These are phyloP conservation scores for Acidiella bohemica DNA, from an alignment of 495 filamentous ascomycete genomes.

Conservation along the genomic window DNA sequence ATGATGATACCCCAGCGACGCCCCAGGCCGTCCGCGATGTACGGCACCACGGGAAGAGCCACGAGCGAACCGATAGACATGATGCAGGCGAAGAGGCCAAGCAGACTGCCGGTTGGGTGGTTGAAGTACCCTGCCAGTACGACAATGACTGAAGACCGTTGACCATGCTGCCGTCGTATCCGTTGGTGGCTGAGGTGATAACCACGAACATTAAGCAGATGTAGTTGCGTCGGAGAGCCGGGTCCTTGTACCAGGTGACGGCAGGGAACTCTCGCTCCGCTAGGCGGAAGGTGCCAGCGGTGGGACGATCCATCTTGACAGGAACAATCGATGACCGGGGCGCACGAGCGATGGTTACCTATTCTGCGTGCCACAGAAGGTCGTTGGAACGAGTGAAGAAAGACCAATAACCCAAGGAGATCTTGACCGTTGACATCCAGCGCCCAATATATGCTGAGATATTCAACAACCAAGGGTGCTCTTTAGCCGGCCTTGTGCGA, in stretches of 20 bases:
- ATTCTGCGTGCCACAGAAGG: no score
- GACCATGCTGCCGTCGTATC: conserved; percentile 45
- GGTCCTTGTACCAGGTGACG: conserved; percentile 46
- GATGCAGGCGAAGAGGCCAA: conserved; percentile 42
- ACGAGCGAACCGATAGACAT: conserved; percentile 61
- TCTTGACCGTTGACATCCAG: no score
- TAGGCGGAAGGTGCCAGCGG: conserved; percentile 21
- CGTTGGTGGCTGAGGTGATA: conserved; percentile 49
- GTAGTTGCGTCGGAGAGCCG: conserved; percentile 47
- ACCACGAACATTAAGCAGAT: conserved; percentile 41
- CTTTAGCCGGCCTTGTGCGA: no score
- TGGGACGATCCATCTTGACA: conserved; percentile 13
- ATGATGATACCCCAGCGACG: conserved; percentile 38
- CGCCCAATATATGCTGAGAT: no score
- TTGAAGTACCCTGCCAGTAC: conserved; percentile 20
- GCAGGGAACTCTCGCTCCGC: conserved; percentile 18
- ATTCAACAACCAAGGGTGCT: no score
- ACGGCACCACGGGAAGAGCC: conserved; percentile 52
- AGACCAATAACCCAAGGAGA: no score
- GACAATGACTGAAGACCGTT: conserved; percentile 23
- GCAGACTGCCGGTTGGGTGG: conserved; percentile 20
- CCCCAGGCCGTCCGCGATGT: conserved; percentile 56
- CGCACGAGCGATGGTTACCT: no score
- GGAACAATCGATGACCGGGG: no score
- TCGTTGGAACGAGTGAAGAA: no score